Evolutionary conservation across 805 yeast genomes (phyloP).

Genomic region (Sungouiozyma ichnusensis): DNA sequence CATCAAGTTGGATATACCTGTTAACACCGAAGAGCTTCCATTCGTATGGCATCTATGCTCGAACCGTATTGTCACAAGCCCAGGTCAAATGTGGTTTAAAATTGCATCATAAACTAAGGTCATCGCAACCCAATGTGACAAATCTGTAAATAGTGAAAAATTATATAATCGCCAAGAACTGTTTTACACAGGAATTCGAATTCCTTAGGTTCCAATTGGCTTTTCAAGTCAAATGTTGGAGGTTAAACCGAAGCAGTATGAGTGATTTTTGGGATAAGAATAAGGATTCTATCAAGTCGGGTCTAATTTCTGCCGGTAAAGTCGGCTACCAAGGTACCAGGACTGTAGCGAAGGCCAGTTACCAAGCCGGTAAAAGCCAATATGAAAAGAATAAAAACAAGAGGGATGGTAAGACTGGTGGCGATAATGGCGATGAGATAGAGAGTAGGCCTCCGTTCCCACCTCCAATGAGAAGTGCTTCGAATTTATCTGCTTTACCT

Average conservation of each 20-base stretch:
- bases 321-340: conserved; percentile 32
- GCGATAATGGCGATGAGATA: conserved; percentile 11
- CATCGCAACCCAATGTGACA: background rate
- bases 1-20: conserved; percentile 3
- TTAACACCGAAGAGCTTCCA: conserved; percentile 10
- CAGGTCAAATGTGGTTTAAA: too few species aligned
- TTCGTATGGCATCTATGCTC: conserved; percentile 7
- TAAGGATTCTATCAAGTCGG: conserved; percentile 31
- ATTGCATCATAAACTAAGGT: too few species aligned
- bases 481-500: conserved; percentile 19
- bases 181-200: too few species aligned
- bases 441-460: conserved; percentile 6
- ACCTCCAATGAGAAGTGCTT: background rate
- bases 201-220: too few species aligned
- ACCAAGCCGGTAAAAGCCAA: conserved; percentile 31
- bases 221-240: too few species aligned
- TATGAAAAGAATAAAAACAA: conserved; percentile 16
- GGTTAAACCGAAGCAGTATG: too few species aligned
- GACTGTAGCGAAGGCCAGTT: conserved; percentile 33
- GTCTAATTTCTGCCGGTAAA: conserved; percentile 30
- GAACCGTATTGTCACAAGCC: background rate
- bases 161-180: too few species aligned
- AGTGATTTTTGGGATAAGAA: conserved; percentile 34
- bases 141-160: background rate
- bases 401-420: conserved; percentile 6